Evolutionary conservation across 768 basidiomycete genomes (phyloP).

Genomic region (Lenzites betulinus): DNA sequence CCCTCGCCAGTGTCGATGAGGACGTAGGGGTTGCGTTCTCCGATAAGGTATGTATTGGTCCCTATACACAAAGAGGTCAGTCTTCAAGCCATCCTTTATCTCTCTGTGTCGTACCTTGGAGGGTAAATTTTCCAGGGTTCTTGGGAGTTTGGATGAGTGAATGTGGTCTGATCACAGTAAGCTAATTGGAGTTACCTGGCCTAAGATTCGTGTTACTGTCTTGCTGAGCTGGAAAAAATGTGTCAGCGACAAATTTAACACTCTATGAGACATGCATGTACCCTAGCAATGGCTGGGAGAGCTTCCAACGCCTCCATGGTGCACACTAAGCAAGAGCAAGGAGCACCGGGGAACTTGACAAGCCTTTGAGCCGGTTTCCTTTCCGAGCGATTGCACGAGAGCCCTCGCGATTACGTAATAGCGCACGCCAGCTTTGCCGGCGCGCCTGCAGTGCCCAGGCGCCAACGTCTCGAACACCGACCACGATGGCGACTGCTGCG

Average conservation of each 20-base stretch:
- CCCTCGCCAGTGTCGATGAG: conserved; percentile 88
- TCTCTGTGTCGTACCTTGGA: conserved; percentile 59
- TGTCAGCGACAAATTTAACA: background rate
- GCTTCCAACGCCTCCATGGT: conserved; percentile 54
- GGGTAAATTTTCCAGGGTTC: conserved; percentile 89
- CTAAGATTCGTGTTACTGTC: conserved; percentile 67
- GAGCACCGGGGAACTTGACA: conserved; percentile 1
- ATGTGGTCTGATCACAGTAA: background rate
- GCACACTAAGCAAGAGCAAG: background rate
- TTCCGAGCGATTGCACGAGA: background rate
- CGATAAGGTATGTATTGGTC: conserved; percentile 89
- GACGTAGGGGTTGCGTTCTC: conserved; percentile 66
- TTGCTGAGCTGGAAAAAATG: conserved; percentile 57
- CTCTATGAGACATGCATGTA: conserved; percentile 28
- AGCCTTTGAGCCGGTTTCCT: conserved; percentile 5
- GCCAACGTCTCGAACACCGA: conserved; percentile 24
- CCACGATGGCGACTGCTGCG: conserved; percentile 46
- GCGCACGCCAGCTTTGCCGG: conserved; percentile 8
- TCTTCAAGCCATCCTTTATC: background rate
- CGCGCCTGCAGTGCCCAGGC: conserved; percentile 5
- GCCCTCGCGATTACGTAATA: conserved; percentile 7
- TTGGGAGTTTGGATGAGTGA: conserved; percentile 31
- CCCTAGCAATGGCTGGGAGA: conserved; percentile 56
- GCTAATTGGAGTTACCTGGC: conserved; percentile 56
- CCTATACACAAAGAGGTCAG: conserved; percentile 43